Evolutionary conservation across 2,329 filamentous ascomycete genomes (phyloP).

Genomic region (Thielaviopsis populi): DNA sequence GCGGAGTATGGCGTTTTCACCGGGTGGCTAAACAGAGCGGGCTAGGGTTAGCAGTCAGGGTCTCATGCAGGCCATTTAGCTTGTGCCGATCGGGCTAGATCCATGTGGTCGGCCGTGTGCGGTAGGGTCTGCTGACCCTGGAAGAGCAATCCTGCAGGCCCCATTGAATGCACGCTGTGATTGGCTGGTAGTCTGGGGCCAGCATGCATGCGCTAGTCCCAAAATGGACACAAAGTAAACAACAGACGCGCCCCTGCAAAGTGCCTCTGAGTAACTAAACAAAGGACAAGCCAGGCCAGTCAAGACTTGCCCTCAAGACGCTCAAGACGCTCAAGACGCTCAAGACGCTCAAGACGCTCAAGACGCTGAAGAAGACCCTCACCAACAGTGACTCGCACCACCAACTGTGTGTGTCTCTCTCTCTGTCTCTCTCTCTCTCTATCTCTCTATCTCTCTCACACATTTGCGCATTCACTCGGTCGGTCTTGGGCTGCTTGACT

Average conservation of each 20-base stretch:
- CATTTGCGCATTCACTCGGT: too few species aligned
- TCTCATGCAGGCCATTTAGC: background rate
- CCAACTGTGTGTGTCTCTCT: too few species aligned
- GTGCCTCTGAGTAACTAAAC: background rate
- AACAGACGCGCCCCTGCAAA: slow-evolving; percentile 20
- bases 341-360: too few species aligned
- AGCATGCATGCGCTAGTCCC: slow-evolving; percentile 22
- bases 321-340: too few species aligned
- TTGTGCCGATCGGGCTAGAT: background rate
- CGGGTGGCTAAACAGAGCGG: background rate
- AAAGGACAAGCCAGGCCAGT: background rate
- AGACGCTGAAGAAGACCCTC: too few species aligned
- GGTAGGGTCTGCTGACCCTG: background rate
- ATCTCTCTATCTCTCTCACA: too few species aligned
- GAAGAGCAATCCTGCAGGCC: background rate
- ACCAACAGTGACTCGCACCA: too few species aligned
- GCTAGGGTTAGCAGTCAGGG: background rate
- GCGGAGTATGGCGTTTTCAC: background rate
- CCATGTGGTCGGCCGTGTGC: background rate
- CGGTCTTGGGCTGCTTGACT: too few species aligned
- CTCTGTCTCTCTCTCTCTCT: too few species aligned
- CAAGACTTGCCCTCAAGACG: too few species aligned
- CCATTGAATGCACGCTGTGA: background rate
- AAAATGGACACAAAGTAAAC: slow-evolving; percentile 30
- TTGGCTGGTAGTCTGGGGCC: slow-evolving; percentile 2